phyloP scores from a whole-genome alignment of 768 basidiomycete species.

The Lactifluus piperatus region DNA sequence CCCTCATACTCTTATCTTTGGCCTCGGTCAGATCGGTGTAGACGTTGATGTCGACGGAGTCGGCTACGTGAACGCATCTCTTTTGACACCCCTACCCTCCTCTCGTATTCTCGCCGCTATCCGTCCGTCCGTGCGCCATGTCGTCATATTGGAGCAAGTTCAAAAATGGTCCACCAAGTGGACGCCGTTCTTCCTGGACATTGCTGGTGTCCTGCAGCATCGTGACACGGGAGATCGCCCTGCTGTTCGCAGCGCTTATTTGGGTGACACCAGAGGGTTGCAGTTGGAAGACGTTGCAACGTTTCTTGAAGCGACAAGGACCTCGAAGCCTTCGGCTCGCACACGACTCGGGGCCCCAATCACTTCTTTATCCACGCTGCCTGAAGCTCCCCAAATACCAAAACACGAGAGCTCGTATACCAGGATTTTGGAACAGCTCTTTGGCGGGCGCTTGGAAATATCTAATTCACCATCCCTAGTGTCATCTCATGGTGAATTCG shows the following conservation, averaged over 20 bases:
- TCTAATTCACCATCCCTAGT: slow-evolving; percentile 77
- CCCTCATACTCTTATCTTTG: slow-evolving; percentile 62
- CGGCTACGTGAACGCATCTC: slow-evolving; percentile 51
- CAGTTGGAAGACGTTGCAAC: slow-evolving; percentile 38
- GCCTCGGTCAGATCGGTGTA: slow-evolving; percentile 48
- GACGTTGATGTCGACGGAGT: slow-evolving; percentile 45
- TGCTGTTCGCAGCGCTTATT: slow-evolving; percentile 49
- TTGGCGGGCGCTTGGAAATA: slow-evolving; percentile 71
- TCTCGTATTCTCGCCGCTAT: slow-evolving; percentile 49
- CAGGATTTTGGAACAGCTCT: slow-evolving; percentile 75
- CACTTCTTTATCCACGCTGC: slow-evolving; percentile 23
- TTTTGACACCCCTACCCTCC: slow-evolving; percentile 60
- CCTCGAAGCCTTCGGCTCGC: slow-evolving; percentile 32
- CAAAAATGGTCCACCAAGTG: slow-evolving; percentile 72
- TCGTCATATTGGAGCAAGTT: slow-evolving; percentile 80
- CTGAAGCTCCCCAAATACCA: slow-evolving; percentile 57
- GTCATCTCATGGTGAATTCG: slow-evolving; percentile 55
- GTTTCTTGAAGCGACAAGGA: slow-evolving; percentile 39
- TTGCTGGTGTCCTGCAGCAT: slow-evolving; percentile 63
- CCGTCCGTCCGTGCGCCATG: slow-evolving; percentile 50
- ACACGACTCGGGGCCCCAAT: slow-evolving; percentile 41
- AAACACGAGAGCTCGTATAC: slow-evolving; percentile 89
- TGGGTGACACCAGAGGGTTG: slow-evolving; percentile 41
- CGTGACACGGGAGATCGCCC: slow-evolving; percentile 42
- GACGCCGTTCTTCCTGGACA: slow-evolving; percentile 80